A percentile compares a stretch with the other conserved stretches of the same genome.
Conservation (phyloP, 352 stramenopile species). For the Phytophthora europaea region DNA sequence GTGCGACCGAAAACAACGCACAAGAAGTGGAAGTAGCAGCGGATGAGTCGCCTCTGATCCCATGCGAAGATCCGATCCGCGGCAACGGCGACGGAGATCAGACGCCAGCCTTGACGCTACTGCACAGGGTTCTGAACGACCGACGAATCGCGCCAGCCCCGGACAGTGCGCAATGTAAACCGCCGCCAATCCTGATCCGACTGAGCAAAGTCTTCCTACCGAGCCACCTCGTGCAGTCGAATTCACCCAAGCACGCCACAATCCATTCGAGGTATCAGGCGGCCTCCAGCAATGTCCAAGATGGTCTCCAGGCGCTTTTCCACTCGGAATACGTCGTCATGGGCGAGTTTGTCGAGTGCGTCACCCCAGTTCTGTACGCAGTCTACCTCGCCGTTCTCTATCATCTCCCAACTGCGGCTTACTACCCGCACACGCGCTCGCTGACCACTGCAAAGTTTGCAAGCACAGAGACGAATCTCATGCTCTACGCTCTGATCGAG, state of each 20-base stretch:
- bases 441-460: neutral
- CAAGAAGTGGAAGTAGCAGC: neutral
- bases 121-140: neutral
- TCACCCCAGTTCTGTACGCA: constrained; percentile 4
- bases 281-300: neutral
- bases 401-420: constrained; percentile 5
- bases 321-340: constrained; percentile 11
- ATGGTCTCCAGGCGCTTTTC: constrained; percentile 6
- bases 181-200: neutral
- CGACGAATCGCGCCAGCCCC: neutral
- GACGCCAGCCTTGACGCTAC: neutral
- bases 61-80: neutral
- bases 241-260: neutral
- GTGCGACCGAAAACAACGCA: neutral
- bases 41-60: neutral
- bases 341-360: constrained; percentile 10
- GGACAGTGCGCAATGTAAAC: neutral
- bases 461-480: neutral
- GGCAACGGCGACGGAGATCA: neutral
- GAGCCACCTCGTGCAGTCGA: neutral
- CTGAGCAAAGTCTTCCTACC: neutral
- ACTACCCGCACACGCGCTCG: constrained; percentile 16
- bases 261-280: neutral
- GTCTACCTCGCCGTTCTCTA: neutral
- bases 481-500: neutral